Conservation (phyloP, 1,139 yeast species). For the Yamadazyma sp. region DNA sequence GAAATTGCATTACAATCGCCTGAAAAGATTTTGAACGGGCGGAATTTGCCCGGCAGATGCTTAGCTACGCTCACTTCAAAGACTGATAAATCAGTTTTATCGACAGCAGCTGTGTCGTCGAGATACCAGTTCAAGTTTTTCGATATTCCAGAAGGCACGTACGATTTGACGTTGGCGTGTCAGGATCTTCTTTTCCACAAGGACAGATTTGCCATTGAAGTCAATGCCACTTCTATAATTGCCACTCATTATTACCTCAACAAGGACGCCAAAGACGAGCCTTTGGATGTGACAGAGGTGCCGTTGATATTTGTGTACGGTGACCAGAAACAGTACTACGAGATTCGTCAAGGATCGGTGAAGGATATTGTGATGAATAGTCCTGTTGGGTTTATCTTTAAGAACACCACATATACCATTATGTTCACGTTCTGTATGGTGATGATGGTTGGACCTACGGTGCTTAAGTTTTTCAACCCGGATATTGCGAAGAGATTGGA, state of each 20-base stretch:
- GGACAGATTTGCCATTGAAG: conserved; percentile 28
- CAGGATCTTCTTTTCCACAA: conserved; percentile 35
- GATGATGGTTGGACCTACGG: conserved; percentile 36
- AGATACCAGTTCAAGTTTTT: conserved; percentile 27
- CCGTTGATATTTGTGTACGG: conserved; percentile 26
- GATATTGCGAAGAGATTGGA: conserved; percentile 38
- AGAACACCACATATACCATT: conserved; percentile 35
- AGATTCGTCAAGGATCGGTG: conserved; percentile 32
- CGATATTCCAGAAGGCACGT: conserved; percentile 30
- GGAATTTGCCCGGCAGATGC: conserved; percentile 37
- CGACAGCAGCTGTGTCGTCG: conserved; percentile 23
- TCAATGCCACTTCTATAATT: conserved; percentile 19
- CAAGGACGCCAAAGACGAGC: conserved; percentile 15
- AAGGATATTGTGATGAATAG: conserved; percentile 36
- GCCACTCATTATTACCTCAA: conserved; percentile 27
- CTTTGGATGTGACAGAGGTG: conserved; percentile 15
- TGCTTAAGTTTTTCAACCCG: conserved; percentile 33
- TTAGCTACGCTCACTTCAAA: conserved; percentile 23
- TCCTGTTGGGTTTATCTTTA: conserved; percentile 46
- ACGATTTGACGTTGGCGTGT: conserved; percentile 34
- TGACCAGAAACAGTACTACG: conserved; percentile 34
- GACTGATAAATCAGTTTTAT: not conserved
- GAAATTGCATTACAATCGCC: conserved; percentile 10
- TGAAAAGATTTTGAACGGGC: conserved; percentile 31
- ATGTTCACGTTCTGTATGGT: conserved; percentile 29